A percentile compares a stretch with the other conserved stretches of the same genome.
phyloP scores from a whole-genome alignment of 2,329 filamentous ascomycete genomes.

The Phyllosticta citribraziliensis region DNA sequence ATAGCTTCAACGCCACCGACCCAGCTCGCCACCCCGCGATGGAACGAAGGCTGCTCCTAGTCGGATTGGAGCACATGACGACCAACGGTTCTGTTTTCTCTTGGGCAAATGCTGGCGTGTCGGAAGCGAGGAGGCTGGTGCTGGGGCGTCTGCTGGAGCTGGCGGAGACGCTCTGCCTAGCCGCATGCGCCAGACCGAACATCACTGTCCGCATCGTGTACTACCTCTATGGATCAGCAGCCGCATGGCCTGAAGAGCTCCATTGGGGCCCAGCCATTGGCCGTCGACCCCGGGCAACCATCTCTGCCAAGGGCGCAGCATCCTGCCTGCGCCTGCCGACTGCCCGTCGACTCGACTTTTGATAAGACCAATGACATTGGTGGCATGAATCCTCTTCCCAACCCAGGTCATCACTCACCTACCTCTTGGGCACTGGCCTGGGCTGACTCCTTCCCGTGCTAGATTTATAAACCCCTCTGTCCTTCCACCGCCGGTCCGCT shows the following conservation, averaged over 20 bases:
- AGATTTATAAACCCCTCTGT: neutral
- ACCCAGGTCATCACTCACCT: too few relatives aligned
- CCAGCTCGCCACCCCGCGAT: neutral
- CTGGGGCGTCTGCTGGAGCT: neutral
- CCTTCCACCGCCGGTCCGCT: neutral
- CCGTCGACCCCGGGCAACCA: neutral
- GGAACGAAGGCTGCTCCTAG: neutral
- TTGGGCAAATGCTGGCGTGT: neutral
- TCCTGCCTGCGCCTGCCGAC: neutral
- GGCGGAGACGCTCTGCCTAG: neutral
- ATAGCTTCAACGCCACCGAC: neutral
- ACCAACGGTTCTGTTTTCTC: neutral
- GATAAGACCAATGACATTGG: neutral
- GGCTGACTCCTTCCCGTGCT: neutral
- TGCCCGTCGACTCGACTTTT: neutral
- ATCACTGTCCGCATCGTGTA: neutral
- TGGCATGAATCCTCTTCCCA: neutral
- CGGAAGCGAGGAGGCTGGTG: neutral
- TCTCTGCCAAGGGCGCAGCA: neutral
- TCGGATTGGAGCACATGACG: neutral
- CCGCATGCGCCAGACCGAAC: neutral
- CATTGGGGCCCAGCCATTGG: neutral
- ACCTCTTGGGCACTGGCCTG: neutral
- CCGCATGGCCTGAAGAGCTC: neutral
- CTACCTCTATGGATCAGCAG: neutral